Conservation (phyloP, 768 basidiomycete species). For the Sistotremastrum niveocremeum region DNA sequence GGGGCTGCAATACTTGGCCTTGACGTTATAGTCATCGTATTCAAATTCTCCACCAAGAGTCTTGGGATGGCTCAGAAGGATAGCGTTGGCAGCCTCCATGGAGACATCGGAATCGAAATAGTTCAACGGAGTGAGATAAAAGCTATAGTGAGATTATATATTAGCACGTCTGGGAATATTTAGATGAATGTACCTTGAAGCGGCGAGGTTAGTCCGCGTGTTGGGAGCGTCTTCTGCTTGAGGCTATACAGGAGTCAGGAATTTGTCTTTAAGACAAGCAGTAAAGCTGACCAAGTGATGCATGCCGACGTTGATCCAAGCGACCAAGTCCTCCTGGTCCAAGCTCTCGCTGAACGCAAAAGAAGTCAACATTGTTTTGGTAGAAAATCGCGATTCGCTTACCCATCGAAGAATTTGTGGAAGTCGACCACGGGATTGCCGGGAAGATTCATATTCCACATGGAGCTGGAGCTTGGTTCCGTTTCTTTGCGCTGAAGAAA, state of each 20-base stretch:
- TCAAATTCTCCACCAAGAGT: conserved; percentile 22
- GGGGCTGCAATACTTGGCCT: conserved; percentile 26
- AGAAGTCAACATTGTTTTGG: too few species aligned
- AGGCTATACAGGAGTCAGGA: conserved; percentile 21
- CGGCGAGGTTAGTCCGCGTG: conserved; percentile 41
- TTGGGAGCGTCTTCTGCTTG: conserved; percentile 54
- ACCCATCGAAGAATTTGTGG: conserved; percentile 43
- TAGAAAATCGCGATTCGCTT: background rate
- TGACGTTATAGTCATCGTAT: conserved; percentile 42
- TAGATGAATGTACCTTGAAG: conserved; percentile 30
- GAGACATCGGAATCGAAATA: conserved; percentile 53
- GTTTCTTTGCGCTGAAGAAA: conserved; percentile 35
- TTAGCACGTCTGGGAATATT: background rate
- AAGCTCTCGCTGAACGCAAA: conserved; percentile 31
- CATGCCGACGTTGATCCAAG: conserved; percentile 54
- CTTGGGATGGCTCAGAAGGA: conserved; percentile 29
- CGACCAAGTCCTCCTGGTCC: conserved; percentile 50
- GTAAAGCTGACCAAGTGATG: conserved; percentile 38
- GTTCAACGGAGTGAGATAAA: conserved; percentile 48
- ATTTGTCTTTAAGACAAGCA: background rate
- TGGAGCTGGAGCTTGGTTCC: conserved; percentile 41
- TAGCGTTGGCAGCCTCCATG: conserved; percentile 41
- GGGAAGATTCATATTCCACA: conserved; percentile 54
- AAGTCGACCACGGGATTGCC: conserved; percentile 42
- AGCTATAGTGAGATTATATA: conserved; percentile 18